A percentile compares a stretch with the other conserved stretches of the same genome.
Evolutionary conservation across 2,329 filamentous ascomycete species (phyloP).

Genomic region (Elsinoe batatas): DNA sequence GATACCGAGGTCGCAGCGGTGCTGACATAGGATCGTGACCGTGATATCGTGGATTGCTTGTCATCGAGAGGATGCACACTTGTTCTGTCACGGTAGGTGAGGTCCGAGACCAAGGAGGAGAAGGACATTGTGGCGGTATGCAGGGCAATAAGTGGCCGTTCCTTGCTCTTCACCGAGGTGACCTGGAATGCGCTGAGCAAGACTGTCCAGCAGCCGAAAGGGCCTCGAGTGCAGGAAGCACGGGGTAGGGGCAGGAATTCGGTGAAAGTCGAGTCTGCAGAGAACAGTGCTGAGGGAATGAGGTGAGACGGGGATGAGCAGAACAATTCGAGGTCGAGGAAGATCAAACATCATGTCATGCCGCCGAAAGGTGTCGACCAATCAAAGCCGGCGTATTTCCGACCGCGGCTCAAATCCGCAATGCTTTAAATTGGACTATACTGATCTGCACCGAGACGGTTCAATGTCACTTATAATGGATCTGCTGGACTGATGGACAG

Average conservation of each 20-base stretch:
- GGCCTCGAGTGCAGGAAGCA: too few species aligned
- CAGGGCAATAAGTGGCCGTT: background rate
- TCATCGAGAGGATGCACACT: constrained; percentile 34
- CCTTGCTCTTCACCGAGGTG: background rate
- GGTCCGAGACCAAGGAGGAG: constrained; percentile 43
- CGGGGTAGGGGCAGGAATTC: background rate
- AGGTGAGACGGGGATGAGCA: background rate
- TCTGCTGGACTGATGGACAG: too few species aligned
- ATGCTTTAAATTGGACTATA: background rate
- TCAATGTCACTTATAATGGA: too few species aligned
- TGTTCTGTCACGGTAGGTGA: constrained; percentile 38
- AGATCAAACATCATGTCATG: constrained; percentile 2
- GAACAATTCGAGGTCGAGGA: background rate
- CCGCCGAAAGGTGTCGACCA: background rate
- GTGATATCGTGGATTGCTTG: constrained; percentile 35
- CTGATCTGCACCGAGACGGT: background rate
- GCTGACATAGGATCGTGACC: constrained; percentile 41
- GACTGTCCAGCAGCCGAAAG: background rate
- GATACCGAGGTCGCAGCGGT: constrained; percentile 44
- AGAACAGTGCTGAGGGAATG: background rate
- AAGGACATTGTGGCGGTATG: constrained; percentile 35
- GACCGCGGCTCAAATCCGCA: background rate
- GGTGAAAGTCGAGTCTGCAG: background rate
- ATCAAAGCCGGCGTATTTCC: background rate
- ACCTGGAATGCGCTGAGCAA: background rate